These are phyloP conservation scores for Artemisia argyi DNA, from an alignment of 129 eudicot species.

Conservation along the genomic window DNA sequence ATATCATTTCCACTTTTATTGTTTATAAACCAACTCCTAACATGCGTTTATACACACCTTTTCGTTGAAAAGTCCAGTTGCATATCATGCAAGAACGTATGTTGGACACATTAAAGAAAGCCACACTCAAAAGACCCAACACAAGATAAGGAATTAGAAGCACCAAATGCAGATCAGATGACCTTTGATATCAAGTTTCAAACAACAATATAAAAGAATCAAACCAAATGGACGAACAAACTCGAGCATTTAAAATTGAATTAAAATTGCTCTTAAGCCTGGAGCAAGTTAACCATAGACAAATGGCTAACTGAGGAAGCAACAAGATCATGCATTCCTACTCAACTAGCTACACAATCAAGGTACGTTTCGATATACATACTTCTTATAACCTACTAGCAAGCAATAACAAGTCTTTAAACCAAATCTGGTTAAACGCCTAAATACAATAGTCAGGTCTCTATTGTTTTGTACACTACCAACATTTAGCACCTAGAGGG, in stretches of 20 bases:
- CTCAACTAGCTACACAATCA: constrained; percentile 1
- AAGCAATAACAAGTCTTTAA: constrained; percentile 5
- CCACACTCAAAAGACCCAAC: background rate
- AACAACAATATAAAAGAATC: background rate
- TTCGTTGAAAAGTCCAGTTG: too few species aligned
- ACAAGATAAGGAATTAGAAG: background rate
- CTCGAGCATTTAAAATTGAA: background rate
- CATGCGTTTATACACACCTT: too few species aligned
- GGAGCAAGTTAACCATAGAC: constrained; percentile 25
- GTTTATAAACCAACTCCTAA: too few species aligned
- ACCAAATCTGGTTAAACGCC: constrained; percentile 5
- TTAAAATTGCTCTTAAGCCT: constrained; percentile 9
- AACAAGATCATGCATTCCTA: constrained; percentile 32
- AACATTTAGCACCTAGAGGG: constrained; percentile 27
- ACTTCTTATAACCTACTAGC: constrained; percentile 8
- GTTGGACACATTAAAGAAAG: too few species aligned
- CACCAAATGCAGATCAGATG: background rate
- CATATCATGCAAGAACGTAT: too few species aligned
- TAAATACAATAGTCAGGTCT: constrained; percentile 29
- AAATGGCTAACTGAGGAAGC: constrained; percentile 24
- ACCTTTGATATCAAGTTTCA: background rate
- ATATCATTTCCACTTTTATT: too few species aligned
- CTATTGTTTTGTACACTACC: constrained; percentile 34
- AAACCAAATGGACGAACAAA: background rate
- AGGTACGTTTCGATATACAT: background rate